Conservation (phyloP, 106 monocot genomes). For the Platanthera zijinensis region DNA sequence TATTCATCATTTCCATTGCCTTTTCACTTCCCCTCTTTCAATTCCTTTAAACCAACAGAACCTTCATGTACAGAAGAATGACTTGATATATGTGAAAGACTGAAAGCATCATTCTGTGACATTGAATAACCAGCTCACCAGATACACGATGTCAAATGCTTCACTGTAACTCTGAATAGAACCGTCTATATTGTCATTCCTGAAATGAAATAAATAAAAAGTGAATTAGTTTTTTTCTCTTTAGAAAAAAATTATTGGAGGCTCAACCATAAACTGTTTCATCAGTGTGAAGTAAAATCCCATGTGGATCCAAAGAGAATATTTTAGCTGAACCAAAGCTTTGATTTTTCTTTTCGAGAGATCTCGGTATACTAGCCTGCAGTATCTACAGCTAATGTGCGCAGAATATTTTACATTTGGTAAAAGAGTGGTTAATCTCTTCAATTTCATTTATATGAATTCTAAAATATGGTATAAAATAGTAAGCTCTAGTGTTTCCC, state of each 20-base stretch:
- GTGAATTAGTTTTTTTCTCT: too few relatives aligned
- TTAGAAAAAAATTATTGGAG: background rate
- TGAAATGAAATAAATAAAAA: slow-evolving; percentile 9
- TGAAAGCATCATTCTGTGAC: background rate
- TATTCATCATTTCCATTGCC: background rate
- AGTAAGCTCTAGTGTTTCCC: too few relatives aligned
- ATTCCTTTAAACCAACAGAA: background rate
- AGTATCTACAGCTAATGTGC: background rate
- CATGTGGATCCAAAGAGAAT: background rate
- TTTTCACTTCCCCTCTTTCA: background rate
- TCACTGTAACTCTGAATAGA: slow-evolving; percentile 37
- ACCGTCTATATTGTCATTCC: slow-evolving; percentile 45
- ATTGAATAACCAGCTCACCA: slow-evolving; percentile 22
- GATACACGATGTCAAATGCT: slow-evolving; percentile 51
- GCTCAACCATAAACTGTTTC: background rate
- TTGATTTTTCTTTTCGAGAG: background rate
- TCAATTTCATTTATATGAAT: too few relatives aligned
- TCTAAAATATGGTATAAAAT: too few relatives aligned
- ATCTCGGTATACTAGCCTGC: background rate
- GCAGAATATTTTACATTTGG: too few relatives aligned
- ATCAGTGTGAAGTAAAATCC: background rate
- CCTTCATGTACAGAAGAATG: background rate
- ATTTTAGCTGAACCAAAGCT: background rate
- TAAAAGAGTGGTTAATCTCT: too few relatives aligned
- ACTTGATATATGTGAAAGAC: background rate